Conservation (phyloP, 2,329 filamentous ascomycete species). For the Rhinocladiella mackenziei region DNA sequence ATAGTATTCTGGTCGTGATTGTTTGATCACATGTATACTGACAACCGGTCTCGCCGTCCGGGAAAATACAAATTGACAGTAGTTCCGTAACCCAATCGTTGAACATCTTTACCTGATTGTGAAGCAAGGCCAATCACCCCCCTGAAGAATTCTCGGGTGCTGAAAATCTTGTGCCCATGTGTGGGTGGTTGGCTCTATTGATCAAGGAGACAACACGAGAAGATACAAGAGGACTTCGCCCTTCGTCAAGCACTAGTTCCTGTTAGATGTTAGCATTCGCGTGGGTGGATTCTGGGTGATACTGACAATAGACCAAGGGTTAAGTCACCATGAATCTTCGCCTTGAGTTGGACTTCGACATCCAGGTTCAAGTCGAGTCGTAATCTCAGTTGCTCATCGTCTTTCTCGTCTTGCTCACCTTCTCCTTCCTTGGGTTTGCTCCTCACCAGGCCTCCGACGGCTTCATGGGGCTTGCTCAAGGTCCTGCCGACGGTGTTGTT, state of each 20-base stretch:
- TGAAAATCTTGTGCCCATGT: background rate
- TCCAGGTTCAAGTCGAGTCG: conserved; percentile 59
- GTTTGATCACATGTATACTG: too few species aligned
- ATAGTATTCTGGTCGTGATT: too few species aligned
- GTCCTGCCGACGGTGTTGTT: conserved; percentile 49
- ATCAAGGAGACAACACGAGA: background rate
- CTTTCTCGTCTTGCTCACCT: conserved; percentile 35
- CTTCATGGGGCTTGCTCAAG: conserved; percentile 43
- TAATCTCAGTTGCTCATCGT: conserved; percentile 47
- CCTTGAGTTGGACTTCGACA: conserved; percentile 61
- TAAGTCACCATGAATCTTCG: conserved; percentile 61
- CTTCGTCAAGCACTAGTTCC: conserved; percentile 25
- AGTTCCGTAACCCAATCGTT: too few species aligned
- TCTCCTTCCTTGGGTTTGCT: conserved; percentile 47
- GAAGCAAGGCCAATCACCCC: background rate
- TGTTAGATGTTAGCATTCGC: conserved; percentile 25
- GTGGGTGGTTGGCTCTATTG: background rate
- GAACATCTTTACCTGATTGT: too few species aligned
- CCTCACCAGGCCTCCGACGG: conserved; percentile 36
- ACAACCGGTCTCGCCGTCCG: too few species aligned
- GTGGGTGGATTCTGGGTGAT: background rate
- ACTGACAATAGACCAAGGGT: conserved; percentile 52
- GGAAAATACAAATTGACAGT: too few species aligned
- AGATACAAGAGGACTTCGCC: background rate
- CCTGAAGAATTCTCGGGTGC: background rate